Evolutionary conservation across 768 basidiomycete genomes (phyloP), one percentile per base, ranked within the genome.

Genomic region (Boletales sp.): DNA sequence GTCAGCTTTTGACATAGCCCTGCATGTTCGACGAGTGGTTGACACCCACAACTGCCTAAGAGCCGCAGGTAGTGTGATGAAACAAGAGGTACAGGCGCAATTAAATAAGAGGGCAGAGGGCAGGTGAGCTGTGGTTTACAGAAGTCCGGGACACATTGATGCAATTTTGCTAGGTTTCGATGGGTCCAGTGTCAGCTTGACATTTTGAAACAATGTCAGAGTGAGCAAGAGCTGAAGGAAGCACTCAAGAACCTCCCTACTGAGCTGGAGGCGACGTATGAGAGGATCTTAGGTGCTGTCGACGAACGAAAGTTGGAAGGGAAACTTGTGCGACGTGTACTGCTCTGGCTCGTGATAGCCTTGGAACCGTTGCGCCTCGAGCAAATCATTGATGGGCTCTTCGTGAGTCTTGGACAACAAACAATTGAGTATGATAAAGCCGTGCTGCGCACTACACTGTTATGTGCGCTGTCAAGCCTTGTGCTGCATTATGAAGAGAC

Each of bases 101-200:
- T 38, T 50, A 40, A 38, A 2, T 13, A 17, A 45, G 18, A 34
- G 15, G 14, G 49, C 49, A 2, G 38, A 41, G n/a, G 44, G 49
- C 12, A 50, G 41, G 49, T 45, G 18, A 40, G 43, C 7, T 5
- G 11, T n/a, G 10, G 17, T 12, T 35, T 2, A 0, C 15, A 2
- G 21, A 15, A 7, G 1, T 5, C 11, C 3, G 5, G 0, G 10
- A 49, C 34, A 41, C 25, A 48, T 25, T 25, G 21, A 25, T 25
- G 21, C 3, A 1, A 5, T 30, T 13, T 14, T 1, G 2, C 6
- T 34, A 51, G 50, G n/a, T 51, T 51, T 8, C 50, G 44, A 0
- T 51, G 50, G 50, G 38, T 46, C 8, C 44, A 41, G 25, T 51
- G 50, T 8, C 51, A 52, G 21, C 14, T 52, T 4, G 46, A 52